A percentile compares a stretch with the other conserved stretches of the same genome.
phyloP scores from a whole-genome alignment of 31 red algal genomes.

The Asparagopsis taxiformis region DNA sequence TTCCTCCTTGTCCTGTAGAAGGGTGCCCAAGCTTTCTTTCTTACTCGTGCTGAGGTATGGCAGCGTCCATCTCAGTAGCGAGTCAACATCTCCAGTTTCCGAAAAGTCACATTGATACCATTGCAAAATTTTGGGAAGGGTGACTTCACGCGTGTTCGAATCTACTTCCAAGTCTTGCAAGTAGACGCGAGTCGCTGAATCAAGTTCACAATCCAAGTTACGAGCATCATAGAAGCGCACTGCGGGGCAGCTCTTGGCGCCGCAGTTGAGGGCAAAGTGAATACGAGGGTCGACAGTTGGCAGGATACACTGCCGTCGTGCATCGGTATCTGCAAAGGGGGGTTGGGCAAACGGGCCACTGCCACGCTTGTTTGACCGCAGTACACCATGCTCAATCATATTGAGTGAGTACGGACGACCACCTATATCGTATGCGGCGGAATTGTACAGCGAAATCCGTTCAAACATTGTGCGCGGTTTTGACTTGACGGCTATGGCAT shows the following conservation, averaged over 20 bases:
- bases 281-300: slow-evolving; percentile 69
- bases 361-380: slow-evolving; percentile 69
- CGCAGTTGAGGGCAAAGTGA: slow-evolving; percentile 95
- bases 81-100: slow-evolving; percentile 3
- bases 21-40: neutral
- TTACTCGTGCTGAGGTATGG: slow-evolving; percentile 28
- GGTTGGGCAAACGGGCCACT: slow-evolving; percentile 67
- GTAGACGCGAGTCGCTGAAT: slow-evolving; percentile 60
- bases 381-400: slow-evolving; percentile 85
- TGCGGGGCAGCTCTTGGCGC: slow-evolving; percentile 80
- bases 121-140: slow-evolving; percentile 73
- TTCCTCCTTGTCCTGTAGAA: slow-evolving; percentile 38
- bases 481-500: slow-evolving; percentile 67
- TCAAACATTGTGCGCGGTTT: slow-evolving; percentile 58
- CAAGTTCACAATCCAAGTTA: slow-evolving; percentile 57
- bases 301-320: slow-evolving; percentile 38
- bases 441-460: slow-evolving; percentile 69
- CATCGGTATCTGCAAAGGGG: slow-evolving; percentile 60
- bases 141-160: slow-evolving; percentile 18
- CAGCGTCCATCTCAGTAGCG: slow-evolving; percentile 54
- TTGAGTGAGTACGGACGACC: slow-evolving; percentile 81
- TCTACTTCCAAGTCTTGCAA: slow-evolving; percentile 65
- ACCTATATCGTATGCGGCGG: slow-evolving; percentile 81
- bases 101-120: slow-evolving; percentile 85
- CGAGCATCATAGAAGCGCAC: slow-evolving; percentile 73